Percentiles rank a stretch among this genome's conserved stretches.
Evolutionary conservation across 352 stramenopile genomes (phyloP).

Genomic region (Aphanomyces cochlioides): DNA sequence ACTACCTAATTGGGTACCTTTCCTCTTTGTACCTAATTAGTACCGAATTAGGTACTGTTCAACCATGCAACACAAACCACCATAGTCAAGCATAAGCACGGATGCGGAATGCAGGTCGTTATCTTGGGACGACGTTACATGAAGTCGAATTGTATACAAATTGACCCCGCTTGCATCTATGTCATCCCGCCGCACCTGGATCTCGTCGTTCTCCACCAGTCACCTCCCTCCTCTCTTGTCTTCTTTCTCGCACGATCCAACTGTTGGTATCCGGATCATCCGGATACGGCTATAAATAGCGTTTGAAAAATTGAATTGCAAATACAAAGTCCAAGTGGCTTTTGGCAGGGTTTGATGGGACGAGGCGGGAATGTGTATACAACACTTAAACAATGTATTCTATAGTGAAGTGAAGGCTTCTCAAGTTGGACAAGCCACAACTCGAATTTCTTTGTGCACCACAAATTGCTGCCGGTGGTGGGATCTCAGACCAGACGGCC

Average conservation of each 20-base stretch:
- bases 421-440: conserved; percentile 13
- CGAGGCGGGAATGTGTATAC: conserved; percentile 19
- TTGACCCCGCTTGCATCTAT: too few relatives aligned
- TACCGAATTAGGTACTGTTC: too few relatives aligned
- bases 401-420: conserved; percentile 7
- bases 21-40: too few relatives aligned
- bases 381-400: not conserved
- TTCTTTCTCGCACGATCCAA: not conserved
- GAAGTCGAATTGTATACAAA: not conserved
- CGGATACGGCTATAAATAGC: conserved; percentile 12
- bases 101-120: not conserved
- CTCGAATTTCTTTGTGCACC: conserved; percentile 33
- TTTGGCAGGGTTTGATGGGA: conserved; percentile 18
- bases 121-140: not conserved
- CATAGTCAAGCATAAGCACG: too few relatives aligned
- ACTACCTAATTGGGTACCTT: too few relatives aligned
- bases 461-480: conserved; percentile 24
- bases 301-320: conserved; percentile 16
- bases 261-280: not conserved
- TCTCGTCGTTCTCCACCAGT: conserved; percentile 29
- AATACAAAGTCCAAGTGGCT: conserved; percentile 28
- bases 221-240: not conserved
- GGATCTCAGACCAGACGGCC: not conserved
- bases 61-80: too few relatives aligned
- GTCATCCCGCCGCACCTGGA: not conserved